Evolutionary conservation across 1,284 basidiomycete genomes (phyloP), one percentile per base, ranked within the genome.

Genomic region (Fereydounia khargensis): DNA sequence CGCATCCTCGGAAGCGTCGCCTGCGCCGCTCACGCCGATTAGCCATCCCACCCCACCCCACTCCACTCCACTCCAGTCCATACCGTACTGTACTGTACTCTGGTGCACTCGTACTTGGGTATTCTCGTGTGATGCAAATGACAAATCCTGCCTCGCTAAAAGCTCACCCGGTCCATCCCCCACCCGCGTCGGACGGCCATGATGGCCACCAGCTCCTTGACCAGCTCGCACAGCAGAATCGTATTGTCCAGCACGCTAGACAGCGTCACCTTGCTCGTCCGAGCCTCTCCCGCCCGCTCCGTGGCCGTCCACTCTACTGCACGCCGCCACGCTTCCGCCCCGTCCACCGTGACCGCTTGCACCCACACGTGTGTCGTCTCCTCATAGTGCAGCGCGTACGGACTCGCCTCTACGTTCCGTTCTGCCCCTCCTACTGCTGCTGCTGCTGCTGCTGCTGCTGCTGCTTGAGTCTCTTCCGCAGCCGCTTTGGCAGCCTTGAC

Each of bases 231-330:
- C 52, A 98, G 77, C 39, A 98, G 85, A 17, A 98, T 90, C 20
- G 92, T 86, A 71, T 98, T 97, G 76, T 98, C 95, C 66, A 98
- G 78, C 47, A 95, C 75, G 57, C 84, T 85, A 22, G 89, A 91
- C 24, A 95, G 79, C 10, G 87, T 89, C 21, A 90, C 82, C 16
- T 34, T 37, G 42, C 28, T 42, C 23, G 37, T 34, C 30, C 44
- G 42, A 10, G 47, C 22, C 11, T 23, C 19, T 14, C 18, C 39
- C 20, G 21, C 30, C n/a, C n/a, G n/a, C 22, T 13, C 42, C 42
- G n/a, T 16, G 3, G 25, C 40, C 39, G 2, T 22, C 34, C 31
- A 61, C 9, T 36, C 25, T 4, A 30, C 16, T 6, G 53, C 49
- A 4, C 45, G 17, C 44, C 34, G 27, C 52, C 61, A 55, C 16